Conservation (phyloP, 352 stramenopile genomes). For the Globisporangium parvum region DNA sequence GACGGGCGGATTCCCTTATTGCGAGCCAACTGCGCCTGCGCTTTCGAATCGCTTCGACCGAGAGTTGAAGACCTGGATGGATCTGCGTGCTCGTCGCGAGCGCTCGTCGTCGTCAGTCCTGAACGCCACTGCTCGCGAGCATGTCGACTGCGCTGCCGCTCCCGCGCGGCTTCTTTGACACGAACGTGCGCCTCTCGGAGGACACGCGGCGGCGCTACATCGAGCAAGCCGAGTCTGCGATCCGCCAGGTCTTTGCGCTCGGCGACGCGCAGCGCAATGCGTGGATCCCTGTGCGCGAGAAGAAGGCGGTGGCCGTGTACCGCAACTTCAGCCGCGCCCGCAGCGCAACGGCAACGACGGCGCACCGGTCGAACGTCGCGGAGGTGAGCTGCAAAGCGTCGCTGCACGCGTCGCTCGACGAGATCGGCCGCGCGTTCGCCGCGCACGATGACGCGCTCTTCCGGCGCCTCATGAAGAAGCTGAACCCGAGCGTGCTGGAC, state of each 20-base stretch:
- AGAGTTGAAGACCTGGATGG: no score
- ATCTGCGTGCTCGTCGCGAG: no score
- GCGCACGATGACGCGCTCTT: slow-evolving; percentile 80
- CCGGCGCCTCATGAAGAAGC: slow-evolving; percentile 71
- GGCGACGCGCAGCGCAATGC: slow-evolving; percentile 77
- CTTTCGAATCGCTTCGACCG: no score
- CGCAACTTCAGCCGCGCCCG: slow-evolving; percentile 68
- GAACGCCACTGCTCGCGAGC: neutral
- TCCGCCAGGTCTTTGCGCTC: slow-evolving; percentile 79
- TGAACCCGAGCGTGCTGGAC: slow-evolving; percentile 68
- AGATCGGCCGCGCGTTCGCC: slow-evolving; percentile 68
- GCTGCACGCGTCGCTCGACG: slow-evolving; percentile 60
- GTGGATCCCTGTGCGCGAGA: slow-evolving; percentile 82
- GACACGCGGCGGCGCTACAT: slow-evolving; percentile 72
- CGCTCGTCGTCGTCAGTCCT: neutral
- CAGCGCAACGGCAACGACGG: slow-evolving; percentile 14
- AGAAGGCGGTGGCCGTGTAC: slow-evolving; percentile 76
- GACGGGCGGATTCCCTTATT: no score
- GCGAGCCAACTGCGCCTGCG: no score
- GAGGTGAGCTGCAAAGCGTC: slow-evolving; percentile 72
- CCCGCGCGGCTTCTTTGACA: slow-evolving; percentile 71
- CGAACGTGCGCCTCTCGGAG: slow-evolving; percentile 56
- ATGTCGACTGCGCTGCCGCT: slow-evolving; percentile 67
- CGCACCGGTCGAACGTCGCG: slow-evolving; percentile 73
- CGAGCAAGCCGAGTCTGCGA: slow-evolving; percentile 73